Evolutionary conservation across 257 asterid genomes (phyloP), one percentile per base, ranked within the genome.

Genomic region (Petunia secreta): DNA sequence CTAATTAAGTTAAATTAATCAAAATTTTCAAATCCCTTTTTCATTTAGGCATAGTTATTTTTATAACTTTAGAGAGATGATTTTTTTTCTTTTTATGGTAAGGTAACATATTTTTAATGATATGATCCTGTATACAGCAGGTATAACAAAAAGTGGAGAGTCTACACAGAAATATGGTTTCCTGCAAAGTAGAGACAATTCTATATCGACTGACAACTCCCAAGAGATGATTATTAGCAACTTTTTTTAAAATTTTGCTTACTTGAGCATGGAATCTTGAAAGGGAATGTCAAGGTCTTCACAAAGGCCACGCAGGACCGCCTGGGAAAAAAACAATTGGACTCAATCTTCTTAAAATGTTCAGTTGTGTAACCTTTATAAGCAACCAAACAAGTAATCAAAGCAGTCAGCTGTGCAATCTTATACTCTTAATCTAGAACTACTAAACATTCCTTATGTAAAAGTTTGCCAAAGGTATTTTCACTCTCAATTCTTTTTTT

Each of bases 191-290:
- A 48, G 0, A 71, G 58, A 68, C 4, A 16, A 50, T 71, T 34
- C 34, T 71, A 11, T 10, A 34, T 25, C 25, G 3, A 34, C 36
- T 34, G 55, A 55, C 2, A 0, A 71, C 62, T 50, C 62, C 62
- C 34, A 34, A 71, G 52, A 71, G 77, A 34, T 34, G 48, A 50
- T 71, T 73, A n/a, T 71, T 46, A 37, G 1, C 50, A 37, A 36
- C 50, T 75, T 54, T 55, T 78, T 53, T n/a, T 34, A 38, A 36
- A 57, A 48, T 85, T 69, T 63, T 73, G 77, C 92, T 91, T 89
- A 94, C 97, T 89, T 89, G 82, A 94, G 98, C 98, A 94, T 92
- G 78, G 96, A 84, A 82, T 87, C 83, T 86, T 92, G 93, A 84
- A 94, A 94, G 77, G 94, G 91, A 85, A 94, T 91, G 60, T 89